Evolutionary conservation across 2,329 filamentous ascomycete species (phyloP).

Genomic region (Pseudogymnoascus sp.): DNA sequence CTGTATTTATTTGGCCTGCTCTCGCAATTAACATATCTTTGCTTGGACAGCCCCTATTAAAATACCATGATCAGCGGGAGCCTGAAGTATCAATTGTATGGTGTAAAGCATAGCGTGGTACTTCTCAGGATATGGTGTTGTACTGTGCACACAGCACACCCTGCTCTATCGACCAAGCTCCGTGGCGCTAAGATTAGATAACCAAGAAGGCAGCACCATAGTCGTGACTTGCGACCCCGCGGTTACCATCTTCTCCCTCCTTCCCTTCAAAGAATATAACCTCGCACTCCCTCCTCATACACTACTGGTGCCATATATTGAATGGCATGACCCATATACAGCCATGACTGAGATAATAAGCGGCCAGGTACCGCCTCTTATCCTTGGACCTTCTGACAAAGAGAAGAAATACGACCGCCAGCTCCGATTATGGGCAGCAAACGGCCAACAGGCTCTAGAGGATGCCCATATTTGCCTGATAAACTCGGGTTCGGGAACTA

Average conservation of each 20-base stretch:
- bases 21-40: neutral
- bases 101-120: neutral
- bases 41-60: neutral
- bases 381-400: constrained; percentile 52
- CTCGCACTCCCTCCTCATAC: neutral
- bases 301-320: neutral
- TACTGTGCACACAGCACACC: no score
- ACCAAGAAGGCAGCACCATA: constrained; percentile 2
- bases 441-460: constrained; percentile 83
- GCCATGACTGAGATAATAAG: constrained; percentile 28
- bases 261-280: neutral
- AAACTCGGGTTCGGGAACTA: constrained; percentile 79
- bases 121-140: neutral
- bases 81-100: neutral
- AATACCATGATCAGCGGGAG: neutral
- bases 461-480: constrained; percentile 85
- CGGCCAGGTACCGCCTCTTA: constrained; percentile 36
- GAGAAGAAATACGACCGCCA: constrained; percentile 88
- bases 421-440: constrained; percentile 89
- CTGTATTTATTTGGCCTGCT: neutral
- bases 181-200: constrained; percentile 7
- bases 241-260: neutral
- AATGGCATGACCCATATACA: constrained; percentile 22
- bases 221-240: neutral
- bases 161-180: neutral